Conservation (phyloP, 1,284 basidiomycete genomes). For the Wolfiporia cocos region DNA sequence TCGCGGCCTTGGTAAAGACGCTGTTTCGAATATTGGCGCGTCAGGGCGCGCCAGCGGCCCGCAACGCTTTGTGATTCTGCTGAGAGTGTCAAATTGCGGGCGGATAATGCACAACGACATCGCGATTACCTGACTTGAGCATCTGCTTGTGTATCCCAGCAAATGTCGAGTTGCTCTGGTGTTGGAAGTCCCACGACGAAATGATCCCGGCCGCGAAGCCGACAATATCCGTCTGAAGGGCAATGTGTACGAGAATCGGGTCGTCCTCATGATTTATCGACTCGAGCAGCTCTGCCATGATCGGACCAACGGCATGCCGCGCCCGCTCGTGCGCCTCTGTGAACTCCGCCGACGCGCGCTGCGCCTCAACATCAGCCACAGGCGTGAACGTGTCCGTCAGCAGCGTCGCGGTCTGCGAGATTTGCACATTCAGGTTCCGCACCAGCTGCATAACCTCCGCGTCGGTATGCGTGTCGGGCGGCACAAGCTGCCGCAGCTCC, state of each 20-base stretch:
- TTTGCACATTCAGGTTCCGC: conserved; percentile 39
- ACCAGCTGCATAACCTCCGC: conserved; percentile 39
- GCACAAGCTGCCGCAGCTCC: conserved; percentile 39
- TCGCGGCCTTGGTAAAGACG: conserved; percentile 18
- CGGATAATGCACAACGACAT: too few species aligned
- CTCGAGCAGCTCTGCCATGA: conserved; percentile 31
- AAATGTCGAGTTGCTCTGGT: conserved; percentile 33
- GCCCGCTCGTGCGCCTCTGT: conserved; percentile 13
- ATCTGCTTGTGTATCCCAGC: conserved; percentile 15
- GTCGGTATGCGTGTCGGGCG: conserved; percentile 35
- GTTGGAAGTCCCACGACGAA: conserved; percentile 47
- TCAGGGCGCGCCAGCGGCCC: conserved; percentile 29
- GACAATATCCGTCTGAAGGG: conserved; percentile 42
- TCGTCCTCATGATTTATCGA: conserved; percentile 35
- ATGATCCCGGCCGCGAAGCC: conserved; percentile 44
- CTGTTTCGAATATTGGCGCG: conserved; percentile 18
- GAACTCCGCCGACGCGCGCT: conserved; percentile 26
- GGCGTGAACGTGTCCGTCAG: conserved; percentile 15
- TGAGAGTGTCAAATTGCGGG: too few species aligned
- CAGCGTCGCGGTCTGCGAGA: conserved; percentile 13
- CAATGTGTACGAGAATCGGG: conserved; percentile 45
- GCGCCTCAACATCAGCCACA: conserved; percentile 28
- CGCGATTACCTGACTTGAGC: conserved; percentile 15
- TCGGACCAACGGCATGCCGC: conserved; percentile 22
- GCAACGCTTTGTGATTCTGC: conserved; percentile 44